Conservation (phyloP, 2,329 filamentous ascomycete species). For the Myrmaecium sp. region DNA sequence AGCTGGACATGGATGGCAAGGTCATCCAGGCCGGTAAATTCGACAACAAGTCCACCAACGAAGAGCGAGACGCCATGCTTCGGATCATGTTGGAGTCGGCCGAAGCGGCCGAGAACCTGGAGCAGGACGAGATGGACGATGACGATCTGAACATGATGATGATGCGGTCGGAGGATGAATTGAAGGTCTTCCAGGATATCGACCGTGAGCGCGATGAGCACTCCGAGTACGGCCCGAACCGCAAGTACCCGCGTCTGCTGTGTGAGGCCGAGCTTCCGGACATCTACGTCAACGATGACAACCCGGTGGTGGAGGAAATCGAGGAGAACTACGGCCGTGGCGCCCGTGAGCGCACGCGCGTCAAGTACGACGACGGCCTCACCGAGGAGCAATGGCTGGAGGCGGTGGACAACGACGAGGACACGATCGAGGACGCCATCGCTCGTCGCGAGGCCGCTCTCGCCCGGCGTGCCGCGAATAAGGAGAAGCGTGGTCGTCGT, state of each 20-base stretch:
- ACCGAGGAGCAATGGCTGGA: conserved; percentile 99
- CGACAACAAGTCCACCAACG: conserved; percentile 97
- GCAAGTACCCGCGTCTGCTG: conserved; percentile 63
- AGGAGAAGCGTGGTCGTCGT: conserved; percentile 42
- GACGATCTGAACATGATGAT: conserved; percentile 93
- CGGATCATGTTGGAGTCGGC: conserved; percentile 78
- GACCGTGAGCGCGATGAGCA: conserved; percentile 52
- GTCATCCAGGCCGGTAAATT: conserved; percentile 99
- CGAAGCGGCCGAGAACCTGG: conserved; percentile 50
- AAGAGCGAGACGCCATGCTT: conserved; percentile 92
- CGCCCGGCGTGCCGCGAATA: conserved; percentile 62
- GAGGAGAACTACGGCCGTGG: conserved; percentile 67
- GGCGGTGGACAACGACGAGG: conserved; percentile 92
- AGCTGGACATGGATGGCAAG: conserved; percentile 98
- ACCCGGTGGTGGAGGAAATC: conserved; percentile 60
- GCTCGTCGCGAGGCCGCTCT: conserved; percentile 76
- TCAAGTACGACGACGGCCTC: conserved; percentile 90
- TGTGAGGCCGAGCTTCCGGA: conserved; percentile 78
- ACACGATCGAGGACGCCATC: conserved; percentile 82
- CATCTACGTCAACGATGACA: conserved; percentile 80
- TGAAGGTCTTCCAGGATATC: conserved; percentile 62
- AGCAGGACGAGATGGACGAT: conserved; percentile 96
- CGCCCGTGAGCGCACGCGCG: conserved; percentile 82
- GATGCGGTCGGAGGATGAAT: conserved; percentile 70
- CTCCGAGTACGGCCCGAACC: conserved; percentile 60